phyloP scores from a whole-genome alignment of 1,139 yeast species.

The Debaryomyces singareniensis region DNA sequence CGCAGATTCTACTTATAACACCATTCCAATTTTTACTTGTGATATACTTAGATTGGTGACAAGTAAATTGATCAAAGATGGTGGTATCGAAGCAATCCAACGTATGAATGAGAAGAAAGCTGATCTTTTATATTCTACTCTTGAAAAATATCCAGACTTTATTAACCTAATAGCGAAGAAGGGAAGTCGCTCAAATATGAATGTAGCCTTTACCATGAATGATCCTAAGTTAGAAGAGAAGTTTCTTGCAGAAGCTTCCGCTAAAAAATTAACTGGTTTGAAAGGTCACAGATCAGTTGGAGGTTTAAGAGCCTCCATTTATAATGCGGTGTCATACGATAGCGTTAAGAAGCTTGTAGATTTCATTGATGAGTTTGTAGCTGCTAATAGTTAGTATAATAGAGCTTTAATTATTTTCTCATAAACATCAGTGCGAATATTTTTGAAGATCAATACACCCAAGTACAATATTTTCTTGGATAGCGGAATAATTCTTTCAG shows the following conservation, averaged over 20 bases:
- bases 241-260: conserved; percentile 55
- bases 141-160: conserved; percentile 60
- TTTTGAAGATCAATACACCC: too few relatives aligned
- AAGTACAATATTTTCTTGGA: too few relatives aligned
- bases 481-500: too few relatives aligned
- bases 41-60: conserved; percentile 80
- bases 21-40: conserved; percentile 88
- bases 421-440: too few relatives aligned
- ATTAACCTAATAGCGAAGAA: conserved; percentile 60
- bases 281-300: conserved; percentile 98
- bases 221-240: conserved; percentile 55
- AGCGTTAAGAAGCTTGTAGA: conserved; percentile 57
- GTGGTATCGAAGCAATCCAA: conserved; percentile 52
- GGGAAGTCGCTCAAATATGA: conserved; percentile 76
- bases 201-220: conserved; percentile 79
- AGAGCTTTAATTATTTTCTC: too few relatives aligned
- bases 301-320: conserved; percentile 89
- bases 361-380: conserved; percentile 61
- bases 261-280: conserved; percentile 57
- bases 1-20: conserved; percentile 90
- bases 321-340: conserved; percentile 72
- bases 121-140: conserved; percentile 48
- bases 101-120: conserved; percentile 58
- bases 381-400: conserved; percentile 23
- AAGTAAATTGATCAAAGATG: conserved; percentile 51